Evolutionary conservation across 2,329 filamentous ascomycete genomes (phyloP), one percentile per base, ranked within the genome.

Genomic region (Neonectria magnoliae): DNA sequence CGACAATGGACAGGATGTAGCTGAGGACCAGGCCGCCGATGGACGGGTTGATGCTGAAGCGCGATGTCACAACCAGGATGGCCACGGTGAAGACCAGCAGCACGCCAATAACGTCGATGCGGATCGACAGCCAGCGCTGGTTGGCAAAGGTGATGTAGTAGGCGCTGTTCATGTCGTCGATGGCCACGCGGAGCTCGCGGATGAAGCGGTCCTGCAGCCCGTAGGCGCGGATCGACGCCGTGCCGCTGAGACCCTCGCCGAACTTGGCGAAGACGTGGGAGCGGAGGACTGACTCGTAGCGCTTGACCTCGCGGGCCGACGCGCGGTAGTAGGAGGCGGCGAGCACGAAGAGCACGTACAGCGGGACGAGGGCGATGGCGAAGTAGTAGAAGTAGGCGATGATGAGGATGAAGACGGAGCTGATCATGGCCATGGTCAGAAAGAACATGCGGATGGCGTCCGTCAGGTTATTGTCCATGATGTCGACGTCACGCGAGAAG

Each of bases 361-460:
- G 84, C 0, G 87, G 87, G 1, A 85, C 85, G 20, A 89, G 80
- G 0, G 87, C 87, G 62, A 88, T 83, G 69, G 84, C 86, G 73
- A 97, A 97, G 80, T 93, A 98, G 81, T 96, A 89, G 81, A 97
- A 98, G 81, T 92, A 98, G n/a, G 93, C 91, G 73, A 98, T 96
- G 81, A 97, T 97, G 69, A 98, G 85, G 45, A 90, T 88, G 76
- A 98, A 97, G 38, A 97, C 92, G 5, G 92, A 90, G 2, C 90
- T 82, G 69, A 97, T 94, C 86, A 91, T 93, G 42, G 88, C 90
- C 71, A 97, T 81, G 1, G 93, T 97, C 72, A 98, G 82, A 73
- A 94, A 91, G 82, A 95, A 98, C 90, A 98, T 97, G 69, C 95
- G 89, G 80, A 98, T 93, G 4, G 93, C 91, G 73, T 98, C 95